phyloP scores from a whole-genome alignment of 495 filamentous ascomycete species.

The Pyrenula massariospora region DNA sequence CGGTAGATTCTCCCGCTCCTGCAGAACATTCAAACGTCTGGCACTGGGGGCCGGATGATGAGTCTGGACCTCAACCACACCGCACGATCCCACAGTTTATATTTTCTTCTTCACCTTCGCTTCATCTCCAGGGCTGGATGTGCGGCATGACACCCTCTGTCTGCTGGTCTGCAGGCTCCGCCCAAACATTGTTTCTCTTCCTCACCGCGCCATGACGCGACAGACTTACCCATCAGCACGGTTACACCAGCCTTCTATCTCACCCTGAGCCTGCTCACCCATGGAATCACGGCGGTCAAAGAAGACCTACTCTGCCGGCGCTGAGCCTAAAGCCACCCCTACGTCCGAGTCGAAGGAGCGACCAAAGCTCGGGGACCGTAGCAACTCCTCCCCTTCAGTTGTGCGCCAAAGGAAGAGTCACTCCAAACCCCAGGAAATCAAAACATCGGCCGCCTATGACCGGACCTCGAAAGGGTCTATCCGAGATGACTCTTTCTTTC shows the following conservation, averaged over 20 bases:
- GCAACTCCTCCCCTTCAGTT: not conserved
- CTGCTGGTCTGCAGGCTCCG: too few species aligned
- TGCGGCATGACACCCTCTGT: too few species aligned
- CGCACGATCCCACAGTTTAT: too few species aligned
- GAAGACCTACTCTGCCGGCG: not conserved
- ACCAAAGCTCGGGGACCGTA: not conserved
- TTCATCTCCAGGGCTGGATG: too few species aligned
- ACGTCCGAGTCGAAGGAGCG: not conserved
- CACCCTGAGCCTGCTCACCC: too few species aligned
- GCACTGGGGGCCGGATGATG: not conserved
- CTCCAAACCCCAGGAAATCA: not conserved
- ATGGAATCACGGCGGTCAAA: not conserved
- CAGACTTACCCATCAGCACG: too few species aligned
- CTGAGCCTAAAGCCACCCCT: not conserved
- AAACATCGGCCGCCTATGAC: constrained; percentile 2
- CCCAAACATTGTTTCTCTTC: too few species aligned
- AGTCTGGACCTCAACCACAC: too few species aligned
- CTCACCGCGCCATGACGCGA: too few species aligned
- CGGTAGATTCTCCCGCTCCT: not conserved
- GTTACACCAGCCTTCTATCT: too few species aligned
- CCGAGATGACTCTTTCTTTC: constrained; percentile 34
- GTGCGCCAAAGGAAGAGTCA: not conserved
- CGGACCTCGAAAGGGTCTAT: constrained; percentile 32
- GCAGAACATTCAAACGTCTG: not conserved
- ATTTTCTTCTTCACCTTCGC: too few species aligned